phyloP scores from a whole-genome alignment of 805 yeast genomes.

The Wickerhamiella musiphila region DNA sequence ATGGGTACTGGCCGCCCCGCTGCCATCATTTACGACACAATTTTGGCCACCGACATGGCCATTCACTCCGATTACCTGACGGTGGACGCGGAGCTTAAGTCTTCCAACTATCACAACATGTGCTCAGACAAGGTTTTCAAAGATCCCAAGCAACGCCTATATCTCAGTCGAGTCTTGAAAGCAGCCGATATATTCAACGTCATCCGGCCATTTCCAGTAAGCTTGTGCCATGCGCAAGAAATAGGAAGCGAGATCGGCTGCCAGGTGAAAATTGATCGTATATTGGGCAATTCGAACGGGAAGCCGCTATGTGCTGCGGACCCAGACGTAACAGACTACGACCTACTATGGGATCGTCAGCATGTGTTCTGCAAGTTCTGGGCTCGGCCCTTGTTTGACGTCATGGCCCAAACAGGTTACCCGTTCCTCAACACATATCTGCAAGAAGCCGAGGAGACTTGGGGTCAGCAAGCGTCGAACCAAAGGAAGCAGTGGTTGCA shows the following conservation, averaged over 20 bases:
- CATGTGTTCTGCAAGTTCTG: slow-evolving; percentile 67
- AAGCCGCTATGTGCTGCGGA: neutral
- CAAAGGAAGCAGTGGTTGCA: too few species aligned
- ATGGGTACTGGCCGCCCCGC: slow-evolving; percentile 3
- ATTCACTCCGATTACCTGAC: slow-evolving; percentile 58
- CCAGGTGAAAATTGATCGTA: neutral
- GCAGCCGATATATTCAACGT: slow-evolving; percentile 95
- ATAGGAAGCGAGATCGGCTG: slow-evolving; percentile 1
- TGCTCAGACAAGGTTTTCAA: slow-evolving; percentile 1
- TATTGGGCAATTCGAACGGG: neutral
- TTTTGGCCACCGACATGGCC: slow-evolving; percentile 89
- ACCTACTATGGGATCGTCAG: slow-evolving; percentile 59
- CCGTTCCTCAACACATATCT: neutral
- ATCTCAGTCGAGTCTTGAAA: slow-evolving; percentile 60
- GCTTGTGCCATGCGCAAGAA: slow-evolving; percentile 1
- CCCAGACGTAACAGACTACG: slow-evolving; percentile 20
- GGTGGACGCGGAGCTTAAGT: slow-evolving; percentile 13
- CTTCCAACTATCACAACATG: neutral
- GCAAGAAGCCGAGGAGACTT: too few species aligned
- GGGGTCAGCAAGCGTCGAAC: too few species aligned
- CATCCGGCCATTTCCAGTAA: slow-evolving; percentile 41
- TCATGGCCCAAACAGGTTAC: neutral
- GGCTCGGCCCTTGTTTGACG: slow-evolving; percentile 60
- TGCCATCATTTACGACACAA: slow-evolving; percentile 18
- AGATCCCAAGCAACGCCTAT: slow-evolving; percentile 20